Conservation (phyloP, 495 filamentous ascomycete species). For the Lasiosphaeria hispida region DNA sequence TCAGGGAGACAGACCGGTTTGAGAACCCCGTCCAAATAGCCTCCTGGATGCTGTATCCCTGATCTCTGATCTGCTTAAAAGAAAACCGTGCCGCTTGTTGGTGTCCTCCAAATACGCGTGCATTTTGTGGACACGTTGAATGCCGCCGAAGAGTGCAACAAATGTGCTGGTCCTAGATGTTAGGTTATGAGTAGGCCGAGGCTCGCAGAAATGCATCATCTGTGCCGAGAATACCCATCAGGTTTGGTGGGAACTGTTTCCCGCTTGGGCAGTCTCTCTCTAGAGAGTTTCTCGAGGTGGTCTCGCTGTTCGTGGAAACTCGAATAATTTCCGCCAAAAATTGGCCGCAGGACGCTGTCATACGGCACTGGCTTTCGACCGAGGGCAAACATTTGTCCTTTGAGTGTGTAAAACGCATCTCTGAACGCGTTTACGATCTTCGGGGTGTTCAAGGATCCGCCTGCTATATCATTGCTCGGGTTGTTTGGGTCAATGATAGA, state of each 20-base stretch:
- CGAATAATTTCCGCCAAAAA: conserved; percentile 71
- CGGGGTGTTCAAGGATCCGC: conserved; percentile 65
- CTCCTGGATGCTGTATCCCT: not conserved
- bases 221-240: not conserved
- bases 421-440: conserved; percentile 64
- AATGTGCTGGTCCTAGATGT: no score
- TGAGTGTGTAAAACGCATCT: conserved; percentile 56
- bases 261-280: not conserved
- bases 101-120: no score
- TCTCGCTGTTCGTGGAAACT: conserved; percentile 63
- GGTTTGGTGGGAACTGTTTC: not conserved
- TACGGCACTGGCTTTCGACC: conserved; percentile 25
- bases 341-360: conserved; percentile 59
- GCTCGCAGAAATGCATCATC: not conserved
- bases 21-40: not conserved
- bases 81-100: no score
- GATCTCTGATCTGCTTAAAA: not conserved
- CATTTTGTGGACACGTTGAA: no score
- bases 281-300: conserved; percentile 32
- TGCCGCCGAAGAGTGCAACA: no score
- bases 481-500: conserved; percentile 90
- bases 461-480: conserved; percentile 77
- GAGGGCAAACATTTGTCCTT: conserved; percentile 50
- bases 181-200: no score
- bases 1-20: not conserved